phyloP scores from a whole-genome alignment of 2,329 filamentous ascomycete species.

The Alternaria sp. region DNA sequence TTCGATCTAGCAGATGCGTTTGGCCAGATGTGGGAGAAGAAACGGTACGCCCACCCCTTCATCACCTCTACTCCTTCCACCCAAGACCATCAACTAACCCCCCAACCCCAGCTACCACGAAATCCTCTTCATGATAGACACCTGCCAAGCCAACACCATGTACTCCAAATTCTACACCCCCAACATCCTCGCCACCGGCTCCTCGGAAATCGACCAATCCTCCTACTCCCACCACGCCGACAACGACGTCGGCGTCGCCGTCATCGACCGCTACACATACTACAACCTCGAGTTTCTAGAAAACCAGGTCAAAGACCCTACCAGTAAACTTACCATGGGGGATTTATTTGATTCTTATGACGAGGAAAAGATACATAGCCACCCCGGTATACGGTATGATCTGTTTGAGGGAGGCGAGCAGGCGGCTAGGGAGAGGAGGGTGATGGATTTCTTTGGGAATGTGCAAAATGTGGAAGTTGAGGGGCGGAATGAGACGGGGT shows the following conservation, averaged over 20 bases:
- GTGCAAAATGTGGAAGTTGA: conserved; percentile 96
- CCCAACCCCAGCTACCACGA: conserved; percentile 76
- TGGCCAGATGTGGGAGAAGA: conserved; percentile 99
- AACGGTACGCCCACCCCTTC: conserved; percentile 63
- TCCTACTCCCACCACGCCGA: conserved; percentile 98
- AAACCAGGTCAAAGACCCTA: conserved; percentile 82
- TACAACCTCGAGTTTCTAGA: conserved; percentile 98
- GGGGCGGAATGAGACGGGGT: conserved; percentile 50
- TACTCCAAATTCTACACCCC: conserved; percentile 98
- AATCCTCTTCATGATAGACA: conserved; percentile 99
- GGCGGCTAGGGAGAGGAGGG: conserved; percentile 76
- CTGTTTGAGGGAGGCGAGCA: conserved; percentile 86
- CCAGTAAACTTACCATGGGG: conserved; percentile 86
- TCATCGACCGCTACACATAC: conserved; percentile 98
- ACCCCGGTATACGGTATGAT: conserved; percentile 92
- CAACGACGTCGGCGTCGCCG: conserved; percentile 95
- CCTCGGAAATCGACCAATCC: conserved; percentile 91
- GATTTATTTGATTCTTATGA: conserved; percentile 97
- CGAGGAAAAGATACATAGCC: conserved; percentile 89
- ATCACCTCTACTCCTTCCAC: background rate
- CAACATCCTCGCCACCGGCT: conserved; percentile 98
- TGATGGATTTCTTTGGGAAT: conserved; percentile 98
- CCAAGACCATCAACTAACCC: background rate
- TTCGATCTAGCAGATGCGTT: conserved; percentile 97
- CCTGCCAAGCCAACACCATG: conserved; percentile 99